Conservation (phyloP, 2,329 filamentous ascomycete species). For the Triangularia verruculosa region DNA sequence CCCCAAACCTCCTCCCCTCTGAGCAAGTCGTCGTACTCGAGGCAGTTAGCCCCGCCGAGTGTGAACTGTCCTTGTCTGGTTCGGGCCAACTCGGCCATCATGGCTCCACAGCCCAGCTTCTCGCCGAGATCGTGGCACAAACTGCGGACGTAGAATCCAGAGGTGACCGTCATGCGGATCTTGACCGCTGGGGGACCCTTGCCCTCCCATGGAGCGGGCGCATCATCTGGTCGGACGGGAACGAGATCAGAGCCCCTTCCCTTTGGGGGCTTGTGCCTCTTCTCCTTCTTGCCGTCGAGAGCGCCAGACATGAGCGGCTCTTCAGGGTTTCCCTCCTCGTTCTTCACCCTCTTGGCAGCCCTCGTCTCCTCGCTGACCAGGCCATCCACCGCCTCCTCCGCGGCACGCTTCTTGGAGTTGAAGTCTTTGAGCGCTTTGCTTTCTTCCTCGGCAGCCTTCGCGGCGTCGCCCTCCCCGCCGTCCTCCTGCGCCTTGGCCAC, state of each 20-base stretch:
- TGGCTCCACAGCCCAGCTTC: slow-evolving; percentile 73
- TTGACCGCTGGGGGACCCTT: slow-evolving; percentile 72
- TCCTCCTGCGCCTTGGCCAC: slow-evolving; percentile 55
- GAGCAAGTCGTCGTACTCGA: slow-evolving; percentile 74
- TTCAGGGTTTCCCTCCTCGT: slow-evolving; percentile 25
- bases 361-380: slow-evolving; percentile 48
- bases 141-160: slow-evolving; percentile 93
- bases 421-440: slow-evolving; percentile 53
- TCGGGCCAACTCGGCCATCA: slow-evolving; percentile 83
- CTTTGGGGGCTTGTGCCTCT: slow-evolving; percentile 46
- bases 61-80: slow-evolving; percentile 79
- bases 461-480: slow-evolving; percentile 41
- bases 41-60: slow-evolving; percentile 65
- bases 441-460: slow-evolving; percentile 45
- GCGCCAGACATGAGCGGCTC: slow-evolving; percentile 56
- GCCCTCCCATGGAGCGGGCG: slow-evolving; percentile 56
- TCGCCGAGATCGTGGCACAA: slow-evolving; percentile 88
- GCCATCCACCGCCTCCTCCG: slow-evolving; percentile 56
- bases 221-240: slow-evolving; percentile 45
- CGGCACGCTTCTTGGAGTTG: slow-evolving; percentile 56
- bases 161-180: slow-evolving; percentile 88
- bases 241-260: slow-evolving; percentile 54
- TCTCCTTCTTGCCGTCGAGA: not conserved
- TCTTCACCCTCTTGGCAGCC: slow-evolving; percentile 27
- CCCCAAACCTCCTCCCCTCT: slow-evolving; percentile 81